These are phyloP conservation scores for Aureobasidium sp. DNA, from an alignment of 2,329 filamentous ascomycete genomes.

Conservation along the genomic window DNA sequence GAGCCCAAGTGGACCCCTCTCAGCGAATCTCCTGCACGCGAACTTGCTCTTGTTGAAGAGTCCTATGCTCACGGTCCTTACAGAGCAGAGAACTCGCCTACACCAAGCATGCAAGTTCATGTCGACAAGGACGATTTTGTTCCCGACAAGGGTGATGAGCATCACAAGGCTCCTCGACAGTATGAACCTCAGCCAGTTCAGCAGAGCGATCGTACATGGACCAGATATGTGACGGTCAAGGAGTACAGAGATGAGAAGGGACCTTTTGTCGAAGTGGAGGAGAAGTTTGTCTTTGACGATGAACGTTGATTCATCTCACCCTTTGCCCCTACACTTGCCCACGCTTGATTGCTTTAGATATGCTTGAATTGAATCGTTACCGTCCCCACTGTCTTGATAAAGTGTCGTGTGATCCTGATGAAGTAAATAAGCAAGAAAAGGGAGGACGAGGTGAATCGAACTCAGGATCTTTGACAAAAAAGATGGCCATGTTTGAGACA, in stretches of 20 bases:
- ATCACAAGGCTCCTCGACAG: background rate
- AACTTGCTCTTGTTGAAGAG: background rate
- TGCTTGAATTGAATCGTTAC: background rate
- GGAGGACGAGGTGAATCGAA: too few species aligned
- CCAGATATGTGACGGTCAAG: constrained; percentile 1
- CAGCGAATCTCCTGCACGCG: constrained; percentile 10
- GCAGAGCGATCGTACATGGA: background rate
- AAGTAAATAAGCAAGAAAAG: too few species aligned
- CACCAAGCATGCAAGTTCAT: constrained; percentile 10
- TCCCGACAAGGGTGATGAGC: background rate
- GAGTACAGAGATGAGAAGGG: constrained; percentile 7
- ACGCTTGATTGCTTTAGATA: background rate
- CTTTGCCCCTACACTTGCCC: background rate
- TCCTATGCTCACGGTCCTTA: constrained; percentile 7
- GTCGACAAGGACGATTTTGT: constrained; percentile 1
- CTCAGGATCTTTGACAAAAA: too few species aligned
- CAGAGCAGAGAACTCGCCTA: background rate
- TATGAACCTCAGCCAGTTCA: background rate
- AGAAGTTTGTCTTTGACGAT: constrained; percentile 11
- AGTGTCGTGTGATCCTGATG: too few species aligned
- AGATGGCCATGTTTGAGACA: too few species aligned
- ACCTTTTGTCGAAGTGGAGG: constrained; percentile 8
- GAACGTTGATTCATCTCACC: background rate
- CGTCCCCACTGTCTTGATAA: too few species aligned
- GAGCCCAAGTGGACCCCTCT: constrained; percentile 1